Conservation (phyloP, 257 asterid genomes). For the Fraxinus excelsior region DNA sequence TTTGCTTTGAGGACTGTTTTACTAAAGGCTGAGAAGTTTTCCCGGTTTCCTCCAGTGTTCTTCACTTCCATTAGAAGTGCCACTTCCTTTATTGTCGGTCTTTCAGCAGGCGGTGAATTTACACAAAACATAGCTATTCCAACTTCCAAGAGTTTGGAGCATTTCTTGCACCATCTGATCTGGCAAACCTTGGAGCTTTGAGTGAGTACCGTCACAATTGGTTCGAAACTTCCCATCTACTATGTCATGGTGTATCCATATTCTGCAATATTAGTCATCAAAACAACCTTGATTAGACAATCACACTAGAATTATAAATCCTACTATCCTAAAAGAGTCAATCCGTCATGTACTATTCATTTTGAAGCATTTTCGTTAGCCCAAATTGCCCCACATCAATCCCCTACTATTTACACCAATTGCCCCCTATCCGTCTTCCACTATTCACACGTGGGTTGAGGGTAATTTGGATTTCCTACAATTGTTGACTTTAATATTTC, state of each 20-base stretch:
- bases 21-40: conserved; percentile 89
- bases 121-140: conserved; percentile 96
- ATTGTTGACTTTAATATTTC: no score
- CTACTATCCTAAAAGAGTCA: no score
- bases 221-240: conserved; percentile 98
- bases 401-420: no score
- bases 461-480: no score
- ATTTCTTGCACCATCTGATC: conserved; percentile 94
- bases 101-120: conserved; percentile 71
- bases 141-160: conserved; percentile 94
- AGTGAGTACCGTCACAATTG: conserved; percentile 65
- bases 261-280: conserved; percentile 50
- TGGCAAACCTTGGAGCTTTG: conserved; percentile 75
- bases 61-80: conserved; percentile 95
- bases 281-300: not conserved
- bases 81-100: conserved; percentile 98
- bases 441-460: no score
- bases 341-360: no score
- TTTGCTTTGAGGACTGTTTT: conserved; percentile 67
- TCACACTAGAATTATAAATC: no score
- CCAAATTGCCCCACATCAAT: no score
- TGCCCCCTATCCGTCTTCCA: no score
- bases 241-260: conserved; percentile 76
- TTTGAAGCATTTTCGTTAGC: no score
- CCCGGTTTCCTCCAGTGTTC: conserved; percentile 70